Conservation (phyloP, 441 rosid species). For the Adansonia gregorii region DNA sequence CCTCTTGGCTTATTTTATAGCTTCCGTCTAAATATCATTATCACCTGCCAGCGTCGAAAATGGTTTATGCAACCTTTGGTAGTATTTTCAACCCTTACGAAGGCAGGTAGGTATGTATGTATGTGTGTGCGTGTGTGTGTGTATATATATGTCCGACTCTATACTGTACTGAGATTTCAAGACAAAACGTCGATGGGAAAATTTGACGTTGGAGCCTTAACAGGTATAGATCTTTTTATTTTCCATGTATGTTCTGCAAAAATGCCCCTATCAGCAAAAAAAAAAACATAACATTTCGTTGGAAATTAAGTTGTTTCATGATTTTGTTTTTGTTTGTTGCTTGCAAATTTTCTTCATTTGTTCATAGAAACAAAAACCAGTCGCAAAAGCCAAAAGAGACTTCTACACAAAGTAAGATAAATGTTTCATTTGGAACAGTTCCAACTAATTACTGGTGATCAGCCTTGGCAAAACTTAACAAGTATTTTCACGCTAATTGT, state of each 20-base stretch:
- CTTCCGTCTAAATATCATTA: not conserved
- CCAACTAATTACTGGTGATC: not conserved
- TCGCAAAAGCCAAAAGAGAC: not conserved
- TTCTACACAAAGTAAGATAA: slow-evolving; percentile 1
- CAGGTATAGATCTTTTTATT: not conserved
- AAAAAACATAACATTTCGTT: not conserved
- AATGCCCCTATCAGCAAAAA: not conserved
- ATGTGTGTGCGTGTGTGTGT: not conserved
- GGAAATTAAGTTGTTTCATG: not conserved
- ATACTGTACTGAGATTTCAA: not conserved
- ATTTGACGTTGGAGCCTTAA: not conserved
- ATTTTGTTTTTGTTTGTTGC: not conserved
- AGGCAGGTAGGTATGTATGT: not conserved
- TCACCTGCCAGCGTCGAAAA: not conserved
- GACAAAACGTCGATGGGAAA: not conserved
- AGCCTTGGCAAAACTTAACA: not conserved
- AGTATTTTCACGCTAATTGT: not conserved
- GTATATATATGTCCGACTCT: not conserved
- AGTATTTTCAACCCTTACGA: not conserved
- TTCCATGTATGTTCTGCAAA: not conserved
- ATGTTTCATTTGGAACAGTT: not conserved
- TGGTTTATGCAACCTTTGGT: not conserved
- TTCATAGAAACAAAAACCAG: no score
- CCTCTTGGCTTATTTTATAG: slow-evolving; percentile 35
- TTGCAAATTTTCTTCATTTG: not conserved